Base-by-base conservation (phyloP, 768 basidiomycete genomes). In the Suillus clintonianus region DNA sequence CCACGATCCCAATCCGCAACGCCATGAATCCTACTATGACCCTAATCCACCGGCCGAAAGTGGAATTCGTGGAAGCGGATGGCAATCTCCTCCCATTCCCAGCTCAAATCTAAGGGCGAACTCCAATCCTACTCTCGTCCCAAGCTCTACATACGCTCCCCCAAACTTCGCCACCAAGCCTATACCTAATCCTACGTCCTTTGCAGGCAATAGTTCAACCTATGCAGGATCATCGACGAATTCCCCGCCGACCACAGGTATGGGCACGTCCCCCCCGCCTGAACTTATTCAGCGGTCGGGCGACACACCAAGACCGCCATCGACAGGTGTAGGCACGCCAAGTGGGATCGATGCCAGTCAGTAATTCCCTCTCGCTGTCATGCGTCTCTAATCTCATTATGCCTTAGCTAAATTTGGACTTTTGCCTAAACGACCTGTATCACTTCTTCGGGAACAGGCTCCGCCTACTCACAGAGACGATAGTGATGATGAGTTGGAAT, bases 371-470 rank as follows among this genome's bases (percentile, higher is more conserved):
- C 14, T 10, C 27, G 27, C 3, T 37, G 27, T 15, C 37, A 22
- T 32, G 55, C 22, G 32, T 22, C 34, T 37, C 19, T 27, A 17
- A 17, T 37, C 7, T 13, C 27, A 42, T 37, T 56, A 48, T 62
- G 27, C 27, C 5, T 27, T 41, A 87, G 88, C 85, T 58, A 90
- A 89, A 76, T 78, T 90, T 0, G 90, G 90, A 27, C 73, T 92
- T 30, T 78, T 92, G 22, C 90, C 90, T 5, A 91, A 90, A 75
- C 84, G 87, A 0, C 89, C 90, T 7, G 90, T 92, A 15, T 87
- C 89, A 9, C 79, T 89, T 39, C 71, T 79, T 22, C 70, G 69
- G 34, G 57, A 71, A 15, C 64, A 72, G 62, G 62, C 74, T 4
- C 70, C 81, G 22, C 80, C 75, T 15, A 66, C 70, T 24, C 56